A percentile compares a stretch with the other conserved stretches of the same genome.
These are phyloP conservation scores for Orbilia brochopaga DNA, from an alignment of 2,329 filamentous ascomycete species.

Conservation along the genomic window DNA sequence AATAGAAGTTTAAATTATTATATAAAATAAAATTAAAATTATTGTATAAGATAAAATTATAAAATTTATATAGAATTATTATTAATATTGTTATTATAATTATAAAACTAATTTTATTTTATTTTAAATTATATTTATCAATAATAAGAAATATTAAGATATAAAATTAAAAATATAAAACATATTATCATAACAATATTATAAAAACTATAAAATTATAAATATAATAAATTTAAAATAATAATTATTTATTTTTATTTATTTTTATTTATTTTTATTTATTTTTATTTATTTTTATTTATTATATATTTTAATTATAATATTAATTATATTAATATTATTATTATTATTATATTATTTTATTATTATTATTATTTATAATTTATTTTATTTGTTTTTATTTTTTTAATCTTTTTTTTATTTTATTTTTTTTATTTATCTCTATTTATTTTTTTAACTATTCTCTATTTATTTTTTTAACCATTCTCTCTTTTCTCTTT, in stretches of 20 bases:
- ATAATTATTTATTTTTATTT: constrained; percentile 3
- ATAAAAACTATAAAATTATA: constrained; percentile 6
- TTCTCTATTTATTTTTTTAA: background rate
- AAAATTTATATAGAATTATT: too few species aligned
- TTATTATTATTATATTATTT: background rate
- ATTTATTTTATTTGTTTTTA: constrained; percentile 1
- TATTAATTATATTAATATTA: too few species aligned
- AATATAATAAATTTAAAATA: constrained; percentile 3
- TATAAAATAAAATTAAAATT: constrained; percentile 15
- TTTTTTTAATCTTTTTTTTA: too few species aligned
- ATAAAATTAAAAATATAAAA: constrained; percentile 11
- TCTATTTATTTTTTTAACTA: too few species aligned
- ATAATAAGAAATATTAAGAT: constrained; percentile 3
- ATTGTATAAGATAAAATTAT: too few species aligned
- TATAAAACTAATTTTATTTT: too few species aligned
- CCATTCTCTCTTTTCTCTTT: background rate
- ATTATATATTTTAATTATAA: constrained; percentile 3
- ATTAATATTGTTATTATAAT: too few species aligned
- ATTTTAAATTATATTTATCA: constrained; percentile 8
- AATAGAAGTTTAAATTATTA: constrained; percentile 1
- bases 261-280: background rate
- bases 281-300: constrained; percentile 2
- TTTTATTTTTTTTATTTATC: too few species aligned
- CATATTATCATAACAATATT: too few species aligned
- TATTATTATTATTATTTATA: constrained; percentile 7